Percentiles rank a stretch among this genome's conserved stretches.
phyloP scores from a whole-genome alignment of 73 alveolate genomes.

The Tetrahymena malaccensis region DNA sequence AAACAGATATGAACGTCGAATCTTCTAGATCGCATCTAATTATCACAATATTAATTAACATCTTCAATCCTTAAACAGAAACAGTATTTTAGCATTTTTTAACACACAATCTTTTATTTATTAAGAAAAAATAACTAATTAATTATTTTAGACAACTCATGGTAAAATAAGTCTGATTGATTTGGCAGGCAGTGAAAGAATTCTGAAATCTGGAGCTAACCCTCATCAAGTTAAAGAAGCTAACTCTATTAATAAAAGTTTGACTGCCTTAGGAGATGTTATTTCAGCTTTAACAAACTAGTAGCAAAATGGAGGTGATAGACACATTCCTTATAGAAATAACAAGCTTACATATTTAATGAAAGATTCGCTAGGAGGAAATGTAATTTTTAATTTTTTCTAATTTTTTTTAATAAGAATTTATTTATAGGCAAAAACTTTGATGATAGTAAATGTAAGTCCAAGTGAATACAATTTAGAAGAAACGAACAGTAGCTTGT shows the following conservation, averaged over 20 bases:
- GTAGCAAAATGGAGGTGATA: conserved; percentile 22
- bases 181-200: conserved; percentile 95
- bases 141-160: conserved; percentile 45
- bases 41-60: background rate
- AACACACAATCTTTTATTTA: background rate
- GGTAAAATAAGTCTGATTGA: conserved; percentile 77
- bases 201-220: conserved; percentile 71
- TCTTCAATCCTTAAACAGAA: background rate
- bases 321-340: conserved; percentile 63
- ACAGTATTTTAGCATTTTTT: background rate
- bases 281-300: conserved; percentile 48
- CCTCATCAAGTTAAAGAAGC: conserved; percentile 86
- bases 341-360: conserved; percentile 70
- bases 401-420: background rate
- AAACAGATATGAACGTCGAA: conserved; percentile 67
- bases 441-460: conserved; percentile 86
- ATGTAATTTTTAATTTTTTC: conserved; percentile 16
- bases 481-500: conserved; percentile 19
- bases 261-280: conserved; percentile 77
- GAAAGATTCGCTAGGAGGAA: conserved; percentile 70
- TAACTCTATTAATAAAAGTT: conserved; percentile 73
- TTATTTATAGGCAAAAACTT: conserved; percentile 71
- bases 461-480: conserved; percentile 52
- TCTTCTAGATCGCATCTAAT: conserved; percentile 64
- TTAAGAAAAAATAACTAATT: background rate